These are phyloP conservation scores for Ophiocytium majus DNA, from an alignment of 352 stramenopile species.

Conservation along the genomic window DNA sequence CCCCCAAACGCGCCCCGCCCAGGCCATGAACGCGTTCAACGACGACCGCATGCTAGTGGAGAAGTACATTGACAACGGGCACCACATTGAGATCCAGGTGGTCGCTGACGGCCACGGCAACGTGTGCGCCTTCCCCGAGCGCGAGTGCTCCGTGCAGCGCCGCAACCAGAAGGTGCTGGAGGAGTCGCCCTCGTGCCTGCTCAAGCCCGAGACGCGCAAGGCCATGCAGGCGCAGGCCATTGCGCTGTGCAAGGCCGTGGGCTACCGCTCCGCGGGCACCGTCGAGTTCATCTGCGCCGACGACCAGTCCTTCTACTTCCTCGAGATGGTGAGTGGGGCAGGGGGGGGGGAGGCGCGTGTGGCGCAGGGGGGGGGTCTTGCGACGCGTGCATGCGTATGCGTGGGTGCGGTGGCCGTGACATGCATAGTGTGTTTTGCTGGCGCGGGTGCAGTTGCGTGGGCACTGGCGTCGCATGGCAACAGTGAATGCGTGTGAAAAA, in stretches of 20 bases:
- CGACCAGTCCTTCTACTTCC: conserved; percentile 95
- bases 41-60: conserved; percentile 94
- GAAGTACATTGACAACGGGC: conserved; percentile 92
- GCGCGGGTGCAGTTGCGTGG: no score
- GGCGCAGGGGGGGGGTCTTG: no score
- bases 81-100: conserved; percentile 97
- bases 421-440: no score
- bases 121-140: conserved; percentile 83
- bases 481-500: no score
- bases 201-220: conserved; percentile 77
- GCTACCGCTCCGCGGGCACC: conserved; percentile 88
- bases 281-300: conserved; percentile 94
- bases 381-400: no score
- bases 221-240: conserved; percentile 84
- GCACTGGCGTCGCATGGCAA: no score
- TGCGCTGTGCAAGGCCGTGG: conserved; percentile 80
- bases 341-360: no score
- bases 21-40: conserved; percentile 82
- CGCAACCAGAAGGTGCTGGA: conserved; percentile 97
- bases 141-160: conserved; percentile 92
- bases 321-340: conserved; percentile 80
- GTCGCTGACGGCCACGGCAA: conserved; percentile 84
- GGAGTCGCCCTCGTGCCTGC: conserved; percentile 80
- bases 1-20: conserved; percentile 67
- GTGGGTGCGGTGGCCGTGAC: no score